phyloP scores from a whole-genome alignment of 2,329 filamentous ascomycete genomes.

The Tolypocladium cylindrosporum region DNA sequence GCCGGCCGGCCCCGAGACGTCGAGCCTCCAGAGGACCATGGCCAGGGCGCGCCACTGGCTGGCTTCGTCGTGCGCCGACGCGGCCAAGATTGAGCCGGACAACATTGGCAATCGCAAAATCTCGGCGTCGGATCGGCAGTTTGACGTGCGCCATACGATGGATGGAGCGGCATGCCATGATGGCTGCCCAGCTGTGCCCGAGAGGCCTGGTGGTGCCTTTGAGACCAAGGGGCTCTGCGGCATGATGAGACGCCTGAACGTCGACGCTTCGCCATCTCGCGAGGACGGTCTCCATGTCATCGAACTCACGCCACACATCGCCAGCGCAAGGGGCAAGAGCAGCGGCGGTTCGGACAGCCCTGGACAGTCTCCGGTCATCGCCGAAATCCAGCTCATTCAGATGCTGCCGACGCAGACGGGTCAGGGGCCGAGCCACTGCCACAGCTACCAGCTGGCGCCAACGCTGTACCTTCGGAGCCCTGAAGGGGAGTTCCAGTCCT shows the following conservation, averaged over 20 bases:
- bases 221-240: not conserved
- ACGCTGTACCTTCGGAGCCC: not conserved
- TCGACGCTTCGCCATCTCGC: not conserved
- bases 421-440: too few species aligned
- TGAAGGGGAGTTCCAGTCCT: not conserved
- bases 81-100: not conserved
- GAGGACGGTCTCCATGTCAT: not conserved
- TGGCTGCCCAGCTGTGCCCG: too few species aligned
- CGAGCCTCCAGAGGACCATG: not conserved
- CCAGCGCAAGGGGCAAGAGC: too few species aligned
- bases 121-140: not conserved
- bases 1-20: not conserved
- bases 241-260: not conserved
- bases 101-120: conserved; percentile 1
- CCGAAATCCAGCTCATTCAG: not conserved
- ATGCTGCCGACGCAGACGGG: not conserved
- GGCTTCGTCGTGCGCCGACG: not conserved
- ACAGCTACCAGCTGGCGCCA: not conserved
- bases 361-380: not conserved
- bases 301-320: not conserved
- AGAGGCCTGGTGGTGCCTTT: not conserved
- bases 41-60: not conserved
- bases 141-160: not conserved
- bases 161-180: not conserved
- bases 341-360: too few species aligned